These are phyloP conservation scores for Cryptosporidium sp. DNA, from an alignment of 169 alveolate species.

Conservation along the genomic window DNA sequence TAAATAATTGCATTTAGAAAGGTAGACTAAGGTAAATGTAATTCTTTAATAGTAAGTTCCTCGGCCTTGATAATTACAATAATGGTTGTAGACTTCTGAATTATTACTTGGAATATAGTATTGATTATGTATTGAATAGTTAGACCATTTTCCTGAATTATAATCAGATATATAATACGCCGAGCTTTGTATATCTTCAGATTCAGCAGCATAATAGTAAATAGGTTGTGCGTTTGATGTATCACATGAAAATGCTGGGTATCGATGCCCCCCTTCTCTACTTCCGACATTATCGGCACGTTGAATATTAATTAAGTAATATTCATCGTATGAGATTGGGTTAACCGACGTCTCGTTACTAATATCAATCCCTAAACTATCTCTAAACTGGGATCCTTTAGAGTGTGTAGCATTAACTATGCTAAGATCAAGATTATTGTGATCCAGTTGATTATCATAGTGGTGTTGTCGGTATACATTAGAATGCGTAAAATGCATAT, in stretches of 20 bases:
- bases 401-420: not conserved
- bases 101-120: not conserved
- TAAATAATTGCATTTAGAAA: not conserved
- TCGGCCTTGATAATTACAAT: constrained; percentile 1
- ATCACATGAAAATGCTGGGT: not conserved
- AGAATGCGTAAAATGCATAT: not conserved
- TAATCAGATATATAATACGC: not conserved
- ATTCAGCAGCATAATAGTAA: not conserved
- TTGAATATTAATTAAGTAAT: not conserved
- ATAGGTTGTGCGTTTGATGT: not conserved
- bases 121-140: not conserved
- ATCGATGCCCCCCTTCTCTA: not conserved
- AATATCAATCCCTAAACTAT: not conserved
- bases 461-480: not conserved
- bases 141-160: not conserved
- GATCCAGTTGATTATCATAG: not conserved
- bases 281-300: not conserved
- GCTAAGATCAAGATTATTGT: not conserved
- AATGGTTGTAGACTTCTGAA: constrained; percentile 13
- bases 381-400: not conserved
- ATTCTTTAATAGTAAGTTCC: not conserved
- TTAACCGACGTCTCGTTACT: not conserved
- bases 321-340: not conserved
- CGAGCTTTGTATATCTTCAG: not conserved
- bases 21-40: not conserved